Percentiles rank a stretch among this genome's conserved stretches.
These are phyloP conservation scores for Straminergon stramineum DNA, from an alignment of 225 moss, liverwort and hornwort species.

Conservation along the genomic window DNA sequence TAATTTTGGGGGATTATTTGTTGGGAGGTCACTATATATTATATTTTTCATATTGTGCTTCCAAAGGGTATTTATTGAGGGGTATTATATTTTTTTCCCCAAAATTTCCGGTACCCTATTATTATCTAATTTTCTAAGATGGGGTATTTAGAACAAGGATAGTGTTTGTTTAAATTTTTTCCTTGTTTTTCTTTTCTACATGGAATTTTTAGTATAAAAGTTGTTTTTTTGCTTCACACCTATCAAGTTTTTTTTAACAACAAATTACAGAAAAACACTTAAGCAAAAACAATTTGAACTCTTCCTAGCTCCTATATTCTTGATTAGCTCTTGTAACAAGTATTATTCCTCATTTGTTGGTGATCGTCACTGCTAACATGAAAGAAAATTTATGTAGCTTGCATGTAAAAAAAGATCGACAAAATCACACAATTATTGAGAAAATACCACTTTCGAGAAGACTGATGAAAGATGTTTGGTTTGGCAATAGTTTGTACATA, in stretches of 20 bases:
- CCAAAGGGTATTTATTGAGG: neutral
- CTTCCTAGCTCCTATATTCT: neutral
- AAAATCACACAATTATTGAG: neutral
- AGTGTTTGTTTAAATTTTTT: too few species aligned
- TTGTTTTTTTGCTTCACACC: neutral
- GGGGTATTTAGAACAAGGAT: too few species aligned
- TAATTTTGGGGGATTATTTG: neutral
- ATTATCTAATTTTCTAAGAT: neutral
- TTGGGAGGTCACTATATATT: fast-evolving
- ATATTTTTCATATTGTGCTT: neutral
- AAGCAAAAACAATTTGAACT: neutral
- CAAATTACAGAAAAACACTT: neutral
- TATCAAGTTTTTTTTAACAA: neutral
- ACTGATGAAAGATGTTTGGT: neutral
- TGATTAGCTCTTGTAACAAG: neutral
- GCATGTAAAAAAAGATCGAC: too few species aligned
- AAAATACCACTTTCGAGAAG: neutral
- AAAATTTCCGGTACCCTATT: neutral
- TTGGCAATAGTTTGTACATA: too few species aligned
- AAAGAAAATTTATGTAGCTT: too few species aligned
- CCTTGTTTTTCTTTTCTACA: too few species aligned
- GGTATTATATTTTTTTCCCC: neutral
- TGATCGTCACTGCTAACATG: too few species aligned
- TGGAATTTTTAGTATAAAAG: neutral
- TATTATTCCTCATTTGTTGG: too few species aligned